Conservation (phyloP, 208 protist genomes). For the Leishmania lainsoni region DNA sequence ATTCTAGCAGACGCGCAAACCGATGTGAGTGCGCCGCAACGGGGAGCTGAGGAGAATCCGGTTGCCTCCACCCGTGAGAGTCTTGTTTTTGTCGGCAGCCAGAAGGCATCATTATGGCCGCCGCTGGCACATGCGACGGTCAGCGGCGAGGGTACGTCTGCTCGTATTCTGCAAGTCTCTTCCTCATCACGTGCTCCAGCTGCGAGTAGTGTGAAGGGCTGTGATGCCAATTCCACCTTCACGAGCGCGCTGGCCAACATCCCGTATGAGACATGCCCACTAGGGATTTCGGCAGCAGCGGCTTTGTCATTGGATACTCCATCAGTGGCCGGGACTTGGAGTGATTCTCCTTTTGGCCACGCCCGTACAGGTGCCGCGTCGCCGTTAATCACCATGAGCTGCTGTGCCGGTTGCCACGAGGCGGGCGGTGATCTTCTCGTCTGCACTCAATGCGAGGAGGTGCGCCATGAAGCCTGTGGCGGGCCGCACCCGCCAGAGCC, state of each 20-base stretch:
- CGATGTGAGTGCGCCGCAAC: background rate
- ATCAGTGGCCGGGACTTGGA: background rate
- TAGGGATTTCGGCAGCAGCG: background rate
- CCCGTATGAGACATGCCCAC: conserved; percentile 11
- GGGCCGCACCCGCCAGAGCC: conserved; percentile 57
- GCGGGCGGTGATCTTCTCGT: conserved; percentile 58
- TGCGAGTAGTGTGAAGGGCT: background rate
- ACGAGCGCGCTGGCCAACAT: conserved; percentile 18
- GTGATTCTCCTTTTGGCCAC: background rate
- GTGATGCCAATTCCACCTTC: conserved; percentile 1
- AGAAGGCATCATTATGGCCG: background rate
- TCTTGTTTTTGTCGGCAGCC: background rate
- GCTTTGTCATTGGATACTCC: background rate
- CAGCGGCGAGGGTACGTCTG: background rate
- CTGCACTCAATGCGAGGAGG: conserved; percentile 55
- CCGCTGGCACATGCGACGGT: background rate
- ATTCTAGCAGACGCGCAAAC: background rate
- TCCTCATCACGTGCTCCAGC: background rate
- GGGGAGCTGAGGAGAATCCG: background rate
- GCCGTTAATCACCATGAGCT: background rate
- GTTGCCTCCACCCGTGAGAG: conserved; percentile 10
- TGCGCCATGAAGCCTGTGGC: conserved; percentile 80
- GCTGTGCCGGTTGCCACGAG: conserved; percentile 37
- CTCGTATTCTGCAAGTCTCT: too few species aligned
- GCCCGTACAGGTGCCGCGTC: background rate